These are phyloP conservation scores for Pseudisothecium myosuroides DNA, from an alignment of 225 moss, liverwort and hornwort species.

Conservation along the genomic window DNA sequence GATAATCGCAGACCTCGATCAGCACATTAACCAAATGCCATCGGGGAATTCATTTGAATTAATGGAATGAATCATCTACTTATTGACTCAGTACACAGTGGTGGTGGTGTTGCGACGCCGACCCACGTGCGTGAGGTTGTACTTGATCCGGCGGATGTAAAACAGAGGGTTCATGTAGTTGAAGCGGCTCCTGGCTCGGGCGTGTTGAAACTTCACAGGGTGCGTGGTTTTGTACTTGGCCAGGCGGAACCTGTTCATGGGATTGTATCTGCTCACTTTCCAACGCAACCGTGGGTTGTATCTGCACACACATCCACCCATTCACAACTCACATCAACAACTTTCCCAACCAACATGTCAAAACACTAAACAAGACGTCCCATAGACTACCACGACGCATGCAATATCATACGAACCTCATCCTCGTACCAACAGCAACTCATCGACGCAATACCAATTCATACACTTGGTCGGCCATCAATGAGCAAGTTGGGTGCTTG, in stretches of 20 bases:
- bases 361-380: neutral
- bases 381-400: neutral
- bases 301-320: neutral
- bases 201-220: slow-evolving; percentile 36
- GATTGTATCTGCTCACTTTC: slow-evolving; percentile 34
- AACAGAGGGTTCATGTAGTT: slow-evolving; percentile 58
- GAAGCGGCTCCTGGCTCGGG: slow-evolving; percentile 21
- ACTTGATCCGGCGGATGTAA: slow-evolving; percentile 59
- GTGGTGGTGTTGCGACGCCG: neutral
- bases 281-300: slow-evolving; percentile 39
- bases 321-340: neutral
- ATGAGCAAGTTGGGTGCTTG: neutral
- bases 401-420: too few species aligned
- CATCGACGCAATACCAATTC: too few species aligned
- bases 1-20: neutral
- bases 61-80: neutral
- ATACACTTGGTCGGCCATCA: neutral
- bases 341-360: too few species aligned
- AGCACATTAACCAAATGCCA: too few species aligned
- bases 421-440: neutral
- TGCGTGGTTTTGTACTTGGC: slow-evolving; percentile 47
- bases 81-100: neutral
- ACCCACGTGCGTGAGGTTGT: slow-evolving; percentile 45
- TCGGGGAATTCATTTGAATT: neutral
- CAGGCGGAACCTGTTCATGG: slow-evolving; percentile 25